These are phyloP conservation scores for Otatea glauca DNA, from an alignment of 176 grass and related monocot species.

Conservation along the genomic window DNA sequence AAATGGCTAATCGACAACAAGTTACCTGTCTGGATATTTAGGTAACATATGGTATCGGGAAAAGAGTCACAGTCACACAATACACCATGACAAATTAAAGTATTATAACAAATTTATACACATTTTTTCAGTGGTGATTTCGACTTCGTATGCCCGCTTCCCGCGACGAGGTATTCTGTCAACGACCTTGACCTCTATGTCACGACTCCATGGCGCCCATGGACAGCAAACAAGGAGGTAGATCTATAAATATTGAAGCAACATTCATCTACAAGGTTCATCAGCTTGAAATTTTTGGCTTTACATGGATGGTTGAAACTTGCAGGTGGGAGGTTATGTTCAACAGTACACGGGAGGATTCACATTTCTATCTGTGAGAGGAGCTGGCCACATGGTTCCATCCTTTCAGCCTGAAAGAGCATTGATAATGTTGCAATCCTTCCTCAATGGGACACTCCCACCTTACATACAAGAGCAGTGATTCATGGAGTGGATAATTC, in stretches of 20 bases:
- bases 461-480: slow-evolving; percentile 23
- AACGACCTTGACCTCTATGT: slow-evolving; percentile 41
- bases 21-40: slow-evolving; percentile 55
- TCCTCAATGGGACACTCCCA: slow-evolving; percentile 52
- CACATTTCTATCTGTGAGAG: slow-evolving; percentile 56
- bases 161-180: slow-evolving; percentile 48
- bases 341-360: slow-evolving; percentile 50
- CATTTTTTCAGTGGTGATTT: slow-evolving; percentile 50
- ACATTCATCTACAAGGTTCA: not conserved
- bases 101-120: not conserved
- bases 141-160: slow-evolving; percentile 47
- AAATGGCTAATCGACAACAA: slow-evolving; percentile 38
- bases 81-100: not conserved
- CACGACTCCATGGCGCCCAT: slow-evolving; percentile 58
- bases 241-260: not conserved
- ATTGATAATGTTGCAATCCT: slow-evolving; percentile 39
- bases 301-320: not conserved
- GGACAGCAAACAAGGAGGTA: slow-evolving; percentile 52
- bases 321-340: slow-evolving; percentile 52
- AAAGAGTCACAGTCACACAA: not conserved
- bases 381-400: slow-evolving; percentile 61
- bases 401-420: slow-evolving; percentile 52
- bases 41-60: not conserved
- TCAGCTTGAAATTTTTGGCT: not conserved
- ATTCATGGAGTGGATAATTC: not conserved